Base-by-base conservation (phyloP, 257 asterid genomes). In the Solanum chiquidenum region DNA sequence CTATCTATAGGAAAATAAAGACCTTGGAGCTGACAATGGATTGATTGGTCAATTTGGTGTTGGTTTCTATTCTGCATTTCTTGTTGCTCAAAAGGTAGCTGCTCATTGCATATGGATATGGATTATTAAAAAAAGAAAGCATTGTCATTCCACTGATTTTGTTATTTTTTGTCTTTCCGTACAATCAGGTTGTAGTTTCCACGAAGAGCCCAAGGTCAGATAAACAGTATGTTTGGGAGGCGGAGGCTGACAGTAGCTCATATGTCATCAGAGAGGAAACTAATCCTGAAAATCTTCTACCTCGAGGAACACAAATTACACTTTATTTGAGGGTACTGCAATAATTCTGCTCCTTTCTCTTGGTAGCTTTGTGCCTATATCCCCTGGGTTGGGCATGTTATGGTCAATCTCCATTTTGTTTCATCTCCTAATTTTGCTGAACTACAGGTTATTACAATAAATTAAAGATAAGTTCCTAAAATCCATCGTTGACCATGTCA, bases 31-130 rank as follows among this genome's bases (percentile, higher is more conserved):
- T 33, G 98, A 97, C 92, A 96, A 94, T 86, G 92, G 99, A 91
- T 94, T 97, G 95, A 97, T 97, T 89, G 99, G 99, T 86, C 99
- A 97, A 88, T 97, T 97, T 89, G 99, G 99, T 86, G 99, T 97
- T 60, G 99, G 99, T 21, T 97, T 97, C 92, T 97, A 97, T 89
- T 97, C 99, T 62, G 97, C 99, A 69, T 97, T 97, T 91, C 87
- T 97, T 89, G 98, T 97, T 87, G 94, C 99, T 89, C 93, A 97
- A 40, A 95, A 92, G 99, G 99, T 97, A 29, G 52, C 5, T 2
- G 35, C 58, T 49, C 33, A 49, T 29, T 83, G 2, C 9, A 14
- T 76, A 33, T 76, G 14, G 5, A 23, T 58, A 31, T 75, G 16
- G 4, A 18, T 71, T 44, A 34, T 76, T 0, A 31, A 49, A 58